phyloP scores from a whole-genome alignment of 148 eudicot species.

The Fagopyrum homotropicum region DNA sequence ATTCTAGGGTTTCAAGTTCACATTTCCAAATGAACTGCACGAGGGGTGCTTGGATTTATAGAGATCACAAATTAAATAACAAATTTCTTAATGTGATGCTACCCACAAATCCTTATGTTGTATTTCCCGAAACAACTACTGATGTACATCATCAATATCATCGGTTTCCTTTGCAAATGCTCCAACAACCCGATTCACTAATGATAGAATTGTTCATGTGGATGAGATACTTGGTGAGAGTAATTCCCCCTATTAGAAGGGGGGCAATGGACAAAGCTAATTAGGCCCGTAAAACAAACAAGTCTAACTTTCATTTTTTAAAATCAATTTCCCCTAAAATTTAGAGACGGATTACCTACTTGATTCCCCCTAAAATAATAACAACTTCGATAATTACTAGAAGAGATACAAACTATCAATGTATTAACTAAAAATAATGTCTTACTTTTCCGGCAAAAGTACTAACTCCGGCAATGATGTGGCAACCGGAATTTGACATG shows the following conservation, averaged over 20 bases:
- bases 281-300: slow-evolving; percentile 30
- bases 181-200: slow-evolving; percentile 33
- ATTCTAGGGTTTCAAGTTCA: slow-evolving; percentile 23
- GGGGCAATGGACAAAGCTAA: slow-evolving; percentile 34
- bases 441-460: too few species aligned
- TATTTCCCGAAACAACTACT: slow-evolving; percentile 25
- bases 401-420: too few species aligned
- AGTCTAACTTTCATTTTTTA: too few species aligned
- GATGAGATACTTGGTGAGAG: slow-evolving; percentile 24
- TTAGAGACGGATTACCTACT: too few species aligned
- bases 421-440: too few species aligned
- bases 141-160: too few species aligned
- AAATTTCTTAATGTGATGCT: slow-evolving; percentile 26
- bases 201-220: slow-evolving; percentile 30
- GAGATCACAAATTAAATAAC: slow-evolving; percentile 22
- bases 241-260: slow-evolving; percentile 26
- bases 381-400: too few species aligned
- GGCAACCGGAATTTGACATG: too few species aligned
- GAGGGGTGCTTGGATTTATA: slow-evolving; percentile 32
- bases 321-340: too few species aligned
- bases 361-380: too few species aligned
- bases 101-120: slow-evolving; percentile 25
- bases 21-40: slow-evolving; percentile 24
- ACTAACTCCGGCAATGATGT: too few species aligned
- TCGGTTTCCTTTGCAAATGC: slow-evolving; percentile 33